These are phyloP conservation scores for Porphyrellus sp. DNA, from an alignment of 1,284 basidiomycete species.

Conservation along the genomic window DNA sequence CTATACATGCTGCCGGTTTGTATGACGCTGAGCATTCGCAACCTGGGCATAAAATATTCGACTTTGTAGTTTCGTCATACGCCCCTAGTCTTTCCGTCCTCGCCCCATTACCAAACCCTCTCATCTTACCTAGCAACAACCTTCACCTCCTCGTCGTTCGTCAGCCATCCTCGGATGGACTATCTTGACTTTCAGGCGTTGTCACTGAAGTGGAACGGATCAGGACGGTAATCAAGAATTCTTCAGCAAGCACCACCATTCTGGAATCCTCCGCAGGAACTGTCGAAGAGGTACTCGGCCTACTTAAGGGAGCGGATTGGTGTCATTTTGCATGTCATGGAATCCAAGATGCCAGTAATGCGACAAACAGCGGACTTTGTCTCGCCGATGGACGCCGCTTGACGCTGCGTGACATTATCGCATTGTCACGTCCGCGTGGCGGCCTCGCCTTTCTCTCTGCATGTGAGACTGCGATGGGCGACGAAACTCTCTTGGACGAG, in stretches of 20 bases:
- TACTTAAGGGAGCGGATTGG: conserved; percentile 7
- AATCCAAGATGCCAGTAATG: not conserved
- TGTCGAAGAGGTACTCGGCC: conserved; percentile 8
- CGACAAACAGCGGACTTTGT: too few species aligned
- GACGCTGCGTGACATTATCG: too few species aligned
- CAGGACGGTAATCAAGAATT: not conserved
- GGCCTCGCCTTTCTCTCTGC: too few species aligned
- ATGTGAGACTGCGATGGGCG: too few species aligned
- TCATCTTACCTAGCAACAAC: not conserved
- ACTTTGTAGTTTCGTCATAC: not conserved
- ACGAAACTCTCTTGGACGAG: too few species aligned
- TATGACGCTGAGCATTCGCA: not conserved
- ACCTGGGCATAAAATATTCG: conserved; percentile 3
- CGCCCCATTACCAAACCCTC: not conserved
- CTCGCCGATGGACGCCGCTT: too few species aligned
- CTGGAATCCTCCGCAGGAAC: conserved; percentile 9
- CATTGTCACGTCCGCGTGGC: too few species aligned
- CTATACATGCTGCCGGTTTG: not conserved
- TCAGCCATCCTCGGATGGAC: conserved; percentile 10
- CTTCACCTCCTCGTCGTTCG: conserved; percentile 6
- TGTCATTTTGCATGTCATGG: conserved; percentile 12
- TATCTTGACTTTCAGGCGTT: conserved; percentile 2
- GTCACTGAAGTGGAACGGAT: conserved; percentile 6
- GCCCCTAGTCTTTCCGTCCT: conserved; percentile 3
- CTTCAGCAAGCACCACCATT: not conserved